A percentile compares a stretch with the other conserved stretches of the same genome.
phyloP scores from a whole-genome alignment of 257 asterid species.

The Solanum stenotomum region DNA sequence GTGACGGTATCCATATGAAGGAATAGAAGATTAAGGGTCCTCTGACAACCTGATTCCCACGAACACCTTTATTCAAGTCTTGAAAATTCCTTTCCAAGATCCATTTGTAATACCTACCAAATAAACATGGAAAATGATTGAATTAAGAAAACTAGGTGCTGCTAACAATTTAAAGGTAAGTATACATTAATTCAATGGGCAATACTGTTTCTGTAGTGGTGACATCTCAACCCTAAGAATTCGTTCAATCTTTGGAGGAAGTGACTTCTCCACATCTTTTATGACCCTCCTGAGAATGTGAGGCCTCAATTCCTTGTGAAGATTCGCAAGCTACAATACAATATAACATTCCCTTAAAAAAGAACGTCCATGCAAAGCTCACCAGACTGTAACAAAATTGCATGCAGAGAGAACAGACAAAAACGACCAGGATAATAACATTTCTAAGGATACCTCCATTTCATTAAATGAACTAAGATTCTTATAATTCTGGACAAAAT shows the following conservation, averaged over 20 bases:
- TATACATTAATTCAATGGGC: background rate
- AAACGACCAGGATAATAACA: background rate
- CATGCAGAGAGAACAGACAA: background rate
- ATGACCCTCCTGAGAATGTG: constrained; percentile 97
- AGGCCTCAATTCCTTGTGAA: constrained; percentile 98
- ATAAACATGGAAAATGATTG: background rate
- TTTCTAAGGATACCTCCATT: constrained; percentile 53
- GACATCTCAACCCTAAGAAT: constrained; percentile 99
- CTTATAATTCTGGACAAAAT: constrained; percentile 86
- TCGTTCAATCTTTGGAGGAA: constrained; percentile 98
- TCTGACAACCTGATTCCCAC: constrained; percentile 84
- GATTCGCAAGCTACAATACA: constrained; percentile 70
- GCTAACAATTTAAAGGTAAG: background rate
- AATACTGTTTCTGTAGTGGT: constrained; percentile 98
- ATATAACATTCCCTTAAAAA: background rate
- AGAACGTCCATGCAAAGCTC: background rate
- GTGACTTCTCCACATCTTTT: constrained; percentile 98
- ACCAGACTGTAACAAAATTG: background rate
- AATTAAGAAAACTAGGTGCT: background rate
- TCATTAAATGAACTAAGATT: constrained; percentile 89
- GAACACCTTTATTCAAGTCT: constrained; percentile 96
- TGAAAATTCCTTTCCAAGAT: constrained; percentile 96
- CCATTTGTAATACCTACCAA: constrained; percentile 92
- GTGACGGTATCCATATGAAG: background rate
- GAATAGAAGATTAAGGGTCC: background rate